Conservation (phyloP, 2,329 filamentous ascomycete genomes). For the Cadophora gregata region DNA sequence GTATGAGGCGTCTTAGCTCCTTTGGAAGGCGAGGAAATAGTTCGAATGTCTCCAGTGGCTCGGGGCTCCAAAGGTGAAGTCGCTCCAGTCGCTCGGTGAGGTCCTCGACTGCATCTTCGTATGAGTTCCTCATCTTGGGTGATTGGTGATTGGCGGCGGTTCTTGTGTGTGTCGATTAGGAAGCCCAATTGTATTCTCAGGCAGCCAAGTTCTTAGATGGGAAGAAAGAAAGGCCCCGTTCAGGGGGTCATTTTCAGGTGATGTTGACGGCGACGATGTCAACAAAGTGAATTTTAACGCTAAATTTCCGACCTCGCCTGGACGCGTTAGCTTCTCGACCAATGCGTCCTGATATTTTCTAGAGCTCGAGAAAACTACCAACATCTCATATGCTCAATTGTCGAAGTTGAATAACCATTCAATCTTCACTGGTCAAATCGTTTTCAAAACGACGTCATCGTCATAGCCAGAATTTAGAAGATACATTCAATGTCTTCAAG, state of each 20-base stretch:
- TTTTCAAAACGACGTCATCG: background rate
- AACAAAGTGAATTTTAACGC: background rate
- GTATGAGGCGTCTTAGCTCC: background rate
- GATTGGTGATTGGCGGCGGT: too few species aligned
- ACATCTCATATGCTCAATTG: background rate
- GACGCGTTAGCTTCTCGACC: background rate
- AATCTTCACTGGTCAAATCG: background rate
- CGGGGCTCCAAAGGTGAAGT: background rate
- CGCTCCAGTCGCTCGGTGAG: background rate
- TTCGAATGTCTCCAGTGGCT: background rate
- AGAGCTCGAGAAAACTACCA: background rate
- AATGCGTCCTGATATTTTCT: background rate
- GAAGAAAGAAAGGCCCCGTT: background rate
- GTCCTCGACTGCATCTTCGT: background rate
- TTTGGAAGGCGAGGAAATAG: background rate
- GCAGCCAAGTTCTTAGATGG: background rate
- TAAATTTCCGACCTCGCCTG: background rate
- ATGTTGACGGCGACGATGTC: background rate
- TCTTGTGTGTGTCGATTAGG: background rate
- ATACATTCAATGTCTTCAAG: background rate
- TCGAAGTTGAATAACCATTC: background rate
- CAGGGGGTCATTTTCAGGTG: background rate
- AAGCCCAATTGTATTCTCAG: background rate
- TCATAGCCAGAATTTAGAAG: background rate
- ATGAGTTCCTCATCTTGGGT: background rate